Evolutionary conservation across 1,139 yeast genomes (phyloP).

Genomic region (Suhomyces maxii): DNA sequence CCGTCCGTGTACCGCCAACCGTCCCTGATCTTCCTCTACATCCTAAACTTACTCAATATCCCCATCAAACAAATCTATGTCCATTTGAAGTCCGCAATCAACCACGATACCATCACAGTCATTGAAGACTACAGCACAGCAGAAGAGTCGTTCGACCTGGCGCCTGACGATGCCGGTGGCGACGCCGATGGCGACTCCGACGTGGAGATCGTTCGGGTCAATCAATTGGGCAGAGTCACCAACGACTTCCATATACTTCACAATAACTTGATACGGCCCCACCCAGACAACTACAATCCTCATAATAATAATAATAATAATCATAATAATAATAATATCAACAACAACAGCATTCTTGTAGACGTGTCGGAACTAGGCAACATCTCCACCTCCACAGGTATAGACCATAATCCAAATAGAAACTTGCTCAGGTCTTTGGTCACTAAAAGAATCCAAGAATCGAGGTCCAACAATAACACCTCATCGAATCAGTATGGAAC

Average conservation of each 20-base stretch:
- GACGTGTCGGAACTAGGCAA: constrained; percentile 9
- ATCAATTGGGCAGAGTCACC: constrained; percentile 8
- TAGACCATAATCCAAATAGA: background rate
- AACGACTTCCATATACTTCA: constrained; percentile 16
- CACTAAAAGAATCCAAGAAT: constrained; percentile 3
- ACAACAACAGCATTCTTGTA: constrained; percentile 16
- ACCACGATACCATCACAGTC: background rate
- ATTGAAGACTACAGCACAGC: background rate
- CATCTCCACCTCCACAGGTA: constrained; percentile 1
- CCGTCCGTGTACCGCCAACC: background rate
- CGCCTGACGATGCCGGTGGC: background rate
- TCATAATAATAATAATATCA: background rate
- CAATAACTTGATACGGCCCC: background rate
- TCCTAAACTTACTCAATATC: background rate
- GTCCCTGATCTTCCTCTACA: background rate
- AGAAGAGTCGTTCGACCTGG: background rate
- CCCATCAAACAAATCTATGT: background rate
- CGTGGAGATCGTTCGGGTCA: constrained; percentile 5
- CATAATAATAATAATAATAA: background rate
- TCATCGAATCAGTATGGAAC: constrained; percentile 15
- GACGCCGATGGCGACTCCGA: constrained; percentile 5
- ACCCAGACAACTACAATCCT: background rate
- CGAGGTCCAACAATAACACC: background rate
- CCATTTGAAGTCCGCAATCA: background rate
- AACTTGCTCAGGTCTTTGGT: constrained; percentile 10